Percentiles rank a stretch among this genome's conserved stretches.
Conservation (phyloP, 306 rosid genomes). For the Prunus mume region DNA sequence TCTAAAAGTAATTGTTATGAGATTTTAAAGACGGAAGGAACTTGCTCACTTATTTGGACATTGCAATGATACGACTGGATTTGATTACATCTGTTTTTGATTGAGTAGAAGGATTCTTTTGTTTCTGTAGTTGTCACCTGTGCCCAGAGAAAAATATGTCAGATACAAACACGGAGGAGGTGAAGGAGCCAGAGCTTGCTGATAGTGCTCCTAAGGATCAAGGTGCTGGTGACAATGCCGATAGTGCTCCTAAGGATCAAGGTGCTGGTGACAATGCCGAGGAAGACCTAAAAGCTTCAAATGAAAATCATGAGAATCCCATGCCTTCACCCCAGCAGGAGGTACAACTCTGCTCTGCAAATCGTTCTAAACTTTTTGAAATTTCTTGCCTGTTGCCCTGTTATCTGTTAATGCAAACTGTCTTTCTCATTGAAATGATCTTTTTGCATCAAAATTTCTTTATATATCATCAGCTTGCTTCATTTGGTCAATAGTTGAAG, state of each 20-base stretch:
- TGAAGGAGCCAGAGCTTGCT: conserved; percentile 48
- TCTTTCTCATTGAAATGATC: background rate
- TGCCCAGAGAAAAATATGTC: conserved; percentile 51
- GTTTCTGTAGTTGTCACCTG: conserved; percentile 12
- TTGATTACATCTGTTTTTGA: conserved; percentile 7
- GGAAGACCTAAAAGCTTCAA: conserved; percentile 40
- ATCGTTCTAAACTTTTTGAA: background rate
- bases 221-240: conserved; percentile 39
- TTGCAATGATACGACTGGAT: background rate
- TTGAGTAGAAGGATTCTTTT: conserved; percentile 13
- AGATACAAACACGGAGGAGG: conserved; percentile 38
- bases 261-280: conserved; percentile 38
- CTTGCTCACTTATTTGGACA: background rate
- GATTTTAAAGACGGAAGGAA: background rate
- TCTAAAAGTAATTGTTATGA: background rate
- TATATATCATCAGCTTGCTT: conserved; percentile 11
- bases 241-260: conserved; percentile 32
- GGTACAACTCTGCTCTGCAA: conserved; percentile 37
- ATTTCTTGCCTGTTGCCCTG: background rate
- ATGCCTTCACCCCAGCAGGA: conserved; percentile 77
- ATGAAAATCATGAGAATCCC: conserved; percentile 36
- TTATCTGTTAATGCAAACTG: background rate
- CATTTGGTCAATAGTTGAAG: background rate
- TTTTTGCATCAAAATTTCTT: background rate
- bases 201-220: conserved; percentile 40